phyloP scores from a whole-genome alignment of 129 eudicot species.

The Ambrosia artemisiifolia region DNA sequence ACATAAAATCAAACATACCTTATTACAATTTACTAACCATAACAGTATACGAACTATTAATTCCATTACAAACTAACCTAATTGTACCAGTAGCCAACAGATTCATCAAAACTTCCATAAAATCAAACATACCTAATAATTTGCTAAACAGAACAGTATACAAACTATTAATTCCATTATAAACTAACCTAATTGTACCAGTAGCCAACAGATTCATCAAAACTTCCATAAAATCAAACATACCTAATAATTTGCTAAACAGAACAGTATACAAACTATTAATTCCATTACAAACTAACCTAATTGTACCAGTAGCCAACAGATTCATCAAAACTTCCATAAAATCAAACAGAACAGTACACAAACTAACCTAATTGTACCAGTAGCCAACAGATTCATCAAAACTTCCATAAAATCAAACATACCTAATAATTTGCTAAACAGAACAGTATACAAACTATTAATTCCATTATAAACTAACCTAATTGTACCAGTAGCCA shows the following conservation, averaged over 20 bases:
- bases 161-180: constrained; percentile 8
- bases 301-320: no score
- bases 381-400: no score
- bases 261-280: constrained; percentile 11
- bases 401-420: background rate
- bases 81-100: background rate
- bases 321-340: background rate
- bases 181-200: background rate
- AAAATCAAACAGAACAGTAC: constrained; percentile 10
- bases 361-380: no score
- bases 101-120: background rate
- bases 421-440: background rate
- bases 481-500: background rate
- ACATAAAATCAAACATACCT: background rate
- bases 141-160: constrained; percentile 9
- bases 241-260: background rate
- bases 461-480: constrained; percentile 3
- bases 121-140: background rate
- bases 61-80: constrained; percentile 2
- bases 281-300: no score
- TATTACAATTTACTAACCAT: background rate
- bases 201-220: background rate
- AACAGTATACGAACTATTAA: background rate
- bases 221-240: background rate
- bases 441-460: background rate